Conservation (phyloP, 495 filamentous ascomycete genomes). For the Astrothelium macrocarpum region DNA sequence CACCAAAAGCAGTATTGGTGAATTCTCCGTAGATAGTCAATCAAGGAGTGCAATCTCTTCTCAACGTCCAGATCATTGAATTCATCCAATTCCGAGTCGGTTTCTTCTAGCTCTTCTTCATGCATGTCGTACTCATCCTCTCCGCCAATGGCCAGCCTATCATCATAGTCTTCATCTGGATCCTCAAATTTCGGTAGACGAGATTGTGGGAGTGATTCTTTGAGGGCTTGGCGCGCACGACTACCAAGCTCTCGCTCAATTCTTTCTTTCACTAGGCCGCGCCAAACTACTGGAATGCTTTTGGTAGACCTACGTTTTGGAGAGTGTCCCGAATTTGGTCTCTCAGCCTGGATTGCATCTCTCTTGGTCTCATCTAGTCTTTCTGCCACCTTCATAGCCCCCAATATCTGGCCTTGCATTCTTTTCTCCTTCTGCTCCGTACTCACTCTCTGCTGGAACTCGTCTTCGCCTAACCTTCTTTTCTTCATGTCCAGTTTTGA, state of each 20-base stretch:
- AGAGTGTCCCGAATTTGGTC: constrained; percentile 4
- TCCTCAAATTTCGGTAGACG: constrained; percentile 46
- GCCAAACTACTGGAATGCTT: constrained; percentile 69
- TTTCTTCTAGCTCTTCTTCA: constrained; percentile 68
- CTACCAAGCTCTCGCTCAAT: constrained; percentile 59
- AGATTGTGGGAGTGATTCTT: constrained; percentile 40
- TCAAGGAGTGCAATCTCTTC: constrained; percentile 55
- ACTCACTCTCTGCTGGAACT: constrained; percentile 65
- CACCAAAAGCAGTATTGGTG: constrained; percentile 95
- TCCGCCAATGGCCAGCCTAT: constrained; percentile 45
- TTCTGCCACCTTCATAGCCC: constrained; percentile 67
- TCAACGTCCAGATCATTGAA: constrained; percentile 59
- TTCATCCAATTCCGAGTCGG: constrained; percentile 75
- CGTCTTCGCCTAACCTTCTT: constrained; percentile 58
- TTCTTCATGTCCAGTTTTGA: constrained; percentile 46
- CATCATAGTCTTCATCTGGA: constrained; percentile 45
- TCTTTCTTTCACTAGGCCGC: constrained; percentile 59
- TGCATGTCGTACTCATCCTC: constrained; percentile 41
- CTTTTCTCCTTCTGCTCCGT: constrained; percentile 63
- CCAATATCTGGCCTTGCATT: constrained; percentile 54
- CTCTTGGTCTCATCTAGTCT: constrained; percentile 23
- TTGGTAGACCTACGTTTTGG: constrained; percentile 38
- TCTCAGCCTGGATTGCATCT: constrained; percentile 9
- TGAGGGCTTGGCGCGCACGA: constrained; percentile 61
- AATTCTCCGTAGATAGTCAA: constrained; percentile 57